Evolutionary conservation across 2,329 filamentous ascomycete species (phyloP), one percentile per base, ranked within the genome.

Genomic region (Cadophora gregata): DNA sequence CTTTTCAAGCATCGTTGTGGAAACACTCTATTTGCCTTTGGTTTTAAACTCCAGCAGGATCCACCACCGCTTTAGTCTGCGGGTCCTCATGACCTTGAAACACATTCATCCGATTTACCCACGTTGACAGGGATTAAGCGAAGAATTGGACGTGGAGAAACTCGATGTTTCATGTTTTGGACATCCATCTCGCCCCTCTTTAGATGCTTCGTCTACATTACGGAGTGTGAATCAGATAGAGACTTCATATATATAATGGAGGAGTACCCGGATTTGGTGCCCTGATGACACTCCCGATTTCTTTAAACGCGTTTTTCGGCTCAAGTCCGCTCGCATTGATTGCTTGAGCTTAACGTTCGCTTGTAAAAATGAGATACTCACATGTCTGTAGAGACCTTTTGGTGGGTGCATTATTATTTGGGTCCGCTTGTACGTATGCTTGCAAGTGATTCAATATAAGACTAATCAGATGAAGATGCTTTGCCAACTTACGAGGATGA

Each of bases 81-180:
- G 27, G 4, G 27, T 25, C 50, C 25, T n/a, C 16, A 31, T 31
- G 50, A 29, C 14, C 27, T 53, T 53, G 16, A 53, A 31, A 53
- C 25, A 7, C 16, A 9, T 16, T 31, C 50, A 16, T 53, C 50
- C 50, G 50, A 53, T 9, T 1, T 31, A 53, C 10, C 48, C 50
- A 19, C 31, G 50, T 31, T 31, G 50, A 29, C 50, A 5, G 25
- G 50, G 50, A 16, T 53, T 53, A 53, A 31, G 50, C 27, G 50
- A 53, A 14, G 50, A n/a, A 29, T 29, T 31, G 16, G 50, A 47
- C 42, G 50, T 53, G 50, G 50, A 53, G 27, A 53, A 53, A 31
- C 50, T 47, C 42, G 42, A 21, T 47, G 19, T 12, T 31, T 29
- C 50, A 29, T 29, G 25, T 31, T 53, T 53, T 27, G 24, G 29